These are phyloP conservation scores for Coemansia sp. DNA, from an alignment of 192 early-diverging fungal genomes.

Conservation along the genomic window DNA sequence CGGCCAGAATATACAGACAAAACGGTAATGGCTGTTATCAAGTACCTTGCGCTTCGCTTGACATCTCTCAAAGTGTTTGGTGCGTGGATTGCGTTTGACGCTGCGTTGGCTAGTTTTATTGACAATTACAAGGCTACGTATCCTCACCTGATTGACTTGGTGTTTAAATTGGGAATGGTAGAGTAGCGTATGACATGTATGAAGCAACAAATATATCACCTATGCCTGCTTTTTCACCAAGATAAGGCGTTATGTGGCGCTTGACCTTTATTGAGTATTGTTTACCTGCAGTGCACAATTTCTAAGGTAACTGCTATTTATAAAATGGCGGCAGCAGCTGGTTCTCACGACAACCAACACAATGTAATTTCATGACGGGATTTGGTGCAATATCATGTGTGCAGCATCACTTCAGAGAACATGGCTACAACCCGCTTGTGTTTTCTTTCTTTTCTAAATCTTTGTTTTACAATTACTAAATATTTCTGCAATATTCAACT, in stretches of 20 bases:
- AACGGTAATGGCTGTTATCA: background rate
- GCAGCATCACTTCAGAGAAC: too few relatives aligned
- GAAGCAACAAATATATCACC: too few relatives aligned
- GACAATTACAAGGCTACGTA: constrained; percentile 5
- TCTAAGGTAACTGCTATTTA: constrained; percentile 3
- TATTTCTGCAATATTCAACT: too few relatives aligned
- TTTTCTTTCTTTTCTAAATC: too few relatives aligned
- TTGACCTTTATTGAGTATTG: background rate
- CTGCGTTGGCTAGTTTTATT: constrained; percentile 3
- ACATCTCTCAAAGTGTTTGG: constrained; percentile 8
- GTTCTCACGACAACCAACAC: too few relatives aligned
- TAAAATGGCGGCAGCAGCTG: background rate
- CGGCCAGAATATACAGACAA: background rate
- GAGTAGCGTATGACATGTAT: background rate
- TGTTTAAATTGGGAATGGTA: constrained; percentile 7
- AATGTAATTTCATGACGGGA: background rate
- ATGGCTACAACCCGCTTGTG: too few relatives aligned
- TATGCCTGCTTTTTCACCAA: background rate
- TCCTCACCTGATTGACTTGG: constrained; percentile 2
- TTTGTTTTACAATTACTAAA: too few relatives aligned
- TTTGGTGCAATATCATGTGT: background rate
- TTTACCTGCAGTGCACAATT: background rate
- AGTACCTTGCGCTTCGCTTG: constrained; percentile 10
- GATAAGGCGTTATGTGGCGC: constrained; percentile 6
- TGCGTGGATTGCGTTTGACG: constrained; percentile 8